Base-by-base conservation (phyloP, 495 filamentous ascomycete species). In the Neurospora sp. region DNA sequence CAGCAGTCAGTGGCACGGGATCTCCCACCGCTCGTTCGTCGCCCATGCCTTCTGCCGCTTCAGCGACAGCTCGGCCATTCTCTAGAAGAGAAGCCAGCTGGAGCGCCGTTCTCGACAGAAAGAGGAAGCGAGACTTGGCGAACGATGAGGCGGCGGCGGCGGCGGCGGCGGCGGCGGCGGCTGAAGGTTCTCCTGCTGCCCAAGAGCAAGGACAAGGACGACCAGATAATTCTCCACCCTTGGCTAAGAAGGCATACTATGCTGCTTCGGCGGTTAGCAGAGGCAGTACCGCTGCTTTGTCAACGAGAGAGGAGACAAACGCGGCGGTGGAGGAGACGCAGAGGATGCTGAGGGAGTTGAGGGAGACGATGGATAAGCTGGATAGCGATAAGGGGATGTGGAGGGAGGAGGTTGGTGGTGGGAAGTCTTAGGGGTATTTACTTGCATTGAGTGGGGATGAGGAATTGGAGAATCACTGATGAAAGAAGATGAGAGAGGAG, bases 321-420 rank as follows among this genome's bases (percentile, higher is more conserved):
- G 75, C 75, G 7, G 76, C 77, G 73, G 76, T 79, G 69, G 75
- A 74, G 73, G 69, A 77, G 12, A 77, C 76, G 31, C 73, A 73
- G 72, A 70, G 76, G 68, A 80, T 80, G 79, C 44, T 80, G 68
- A 70, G 73, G 40, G 79, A 80, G 76, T 44, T 80, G 72, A 74
- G 74, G 53, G 76, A 80, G 72, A 71, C 70, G 8, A 79, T 79
- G 78, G 77, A 77, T 27, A 40, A 59, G 71, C 48, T 77, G 74
- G 79, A 79, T 38, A 69, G 71, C 44, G 74, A 78, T 48, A 40
- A 69, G 44, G 40, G 38, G 16, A 59, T 73, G 31, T 39, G 73
- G 41, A 44, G 70, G 20, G 75, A 74, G 70, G 71, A 75, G 44
- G 48, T 74, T 44, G 65, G 39, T 71, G 40, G 73, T 71, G 68